Conservation (phyloP, 2,329 filamentous ascomycete genomes). For the Teratosphaeria viscida region DNA sequence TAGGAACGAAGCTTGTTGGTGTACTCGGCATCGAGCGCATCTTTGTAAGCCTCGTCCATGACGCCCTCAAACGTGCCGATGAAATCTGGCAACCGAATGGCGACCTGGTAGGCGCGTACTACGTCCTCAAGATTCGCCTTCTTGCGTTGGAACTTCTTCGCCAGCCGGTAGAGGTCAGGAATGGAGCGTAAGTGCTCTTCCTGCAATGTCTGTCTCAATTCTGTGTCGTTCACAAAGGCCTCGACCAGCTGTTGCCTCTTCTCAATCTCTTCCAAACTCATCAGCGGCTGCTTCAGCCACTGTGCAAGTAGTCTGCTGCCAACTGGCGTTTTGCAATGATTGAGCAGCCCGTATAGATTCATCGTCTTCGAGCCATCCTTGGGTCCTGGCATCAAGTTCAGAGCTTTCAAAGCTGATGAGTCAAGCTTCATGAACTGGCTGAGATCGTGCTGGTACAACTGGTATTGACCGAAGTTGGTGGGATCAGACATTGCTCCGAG, state of each 20-base stretch:
- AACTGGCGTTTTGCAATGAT: conserved; percentile 94
- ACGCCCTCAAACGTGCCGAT: conserved; percentile 80
- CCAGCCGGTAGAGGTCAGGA: conserved; percentile 83
- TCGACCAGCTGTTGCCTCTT: conserved; percentile 89
- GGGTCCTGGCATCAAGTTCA: conserved; percentile 94
- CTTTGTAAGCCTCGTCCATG: conserved; percentile 89
- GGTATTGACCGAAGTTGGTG: conserved; percentile 94
- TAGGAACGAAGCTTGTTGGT: conserved; percentile 67
- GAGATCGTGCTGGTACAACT: conserved; percentile 92
- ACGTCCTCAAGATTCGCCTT: conserved; percentile 91
- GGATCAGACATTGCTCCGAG: conserved; percentile 80
- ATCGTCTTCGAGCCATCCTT: conserved; percentile 94
- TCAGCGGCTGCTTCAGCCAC: conserved; percentile 95
- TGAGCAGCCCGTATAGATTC: conserved; percentile 87
- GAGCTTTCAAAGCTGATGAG: conserved; percentile 80
- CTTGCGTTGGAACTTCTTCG: conserved; percentile 89
- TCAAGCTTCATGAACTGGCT: conserved; percentile 98
- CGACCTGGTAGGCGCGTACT: conserved; percentile 86
- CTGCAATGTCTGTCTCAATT: conserved; percentile 89
- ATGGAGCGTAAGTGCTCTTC: conserved; percentile 90
- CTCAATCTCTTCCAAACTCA: conserved; percentile 82
- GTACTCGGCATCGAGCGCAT: conserved; percentile 76
- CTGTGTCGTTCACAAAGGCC: conserved; percentile 85
- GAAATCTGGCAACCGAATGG: conserved; percentile 84
- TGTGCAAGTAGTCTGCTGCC: conserved; percentile 84